These are phyloP conservation scores for Heritiera fomes DNA, from an alignment of 345 rosid genomes.

Conservation along the genomic window DNA sequence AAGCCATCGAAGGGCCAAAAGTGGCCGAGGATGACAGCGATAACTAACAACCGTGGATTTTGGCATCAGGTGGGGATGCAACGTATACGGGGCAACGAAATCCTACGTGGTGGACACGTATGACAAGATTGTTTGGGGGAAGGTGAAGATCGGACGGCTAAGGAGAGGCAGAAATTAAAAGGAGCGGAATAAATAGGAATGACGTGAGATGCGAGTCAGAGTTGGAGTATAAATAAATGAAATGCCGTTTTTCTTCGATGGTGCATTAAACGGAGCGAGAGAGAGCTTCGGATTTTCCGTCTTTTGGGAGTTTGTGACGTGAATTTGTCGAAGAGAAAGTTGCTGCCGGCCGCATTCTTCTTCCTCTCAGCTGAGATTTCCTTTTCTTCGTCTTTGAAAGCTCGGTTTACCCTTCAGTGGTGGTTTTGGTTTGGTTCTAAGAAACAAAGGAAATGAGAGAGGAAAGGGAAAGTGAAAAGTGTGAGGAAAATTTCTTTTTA, in stretches of 20 bases:
- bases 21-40: background rate
- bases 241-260: background rate
- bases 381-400: background rate
- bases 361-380: background rate
- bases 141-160: slow-evolving; percentile 33
- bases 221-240: background rate
- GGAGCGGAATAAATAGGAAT: slow-evolving; percentile 24
- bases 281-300: slow-evolving; percentile 39
- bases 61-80: background rate
- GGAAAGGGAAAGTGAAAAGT: background rate
- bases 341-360: background rate
- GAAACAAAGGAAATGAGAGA: background rate
- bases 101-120: slow-evolving; percentile 39
- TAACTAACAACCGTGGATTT: slow-evolving; percentile 11
- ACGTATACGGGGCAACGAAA: background rate
- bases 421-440: background rate
- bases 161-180: slow-evolving; percentile 4
- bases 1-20: slow-evolving; percentile 14
- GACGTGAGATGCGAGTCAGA: slow-evolving; percentile 22
- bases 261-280: background rate
- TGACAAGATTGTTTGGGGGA: background rate
- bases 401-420: slow-evolving; percentile 4
- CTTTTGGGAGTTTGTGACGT: slow-evolving; percentile 35
- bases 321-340: background rate
- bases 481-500: background rate